Percentiles rank a stretch among this genome's conserved stretches.
These are phyloP conservation scores for Tulasnella sp. DNA, from an alignment of 768 basidiomycete genomes.

Conservation along the genomic window DNA sequence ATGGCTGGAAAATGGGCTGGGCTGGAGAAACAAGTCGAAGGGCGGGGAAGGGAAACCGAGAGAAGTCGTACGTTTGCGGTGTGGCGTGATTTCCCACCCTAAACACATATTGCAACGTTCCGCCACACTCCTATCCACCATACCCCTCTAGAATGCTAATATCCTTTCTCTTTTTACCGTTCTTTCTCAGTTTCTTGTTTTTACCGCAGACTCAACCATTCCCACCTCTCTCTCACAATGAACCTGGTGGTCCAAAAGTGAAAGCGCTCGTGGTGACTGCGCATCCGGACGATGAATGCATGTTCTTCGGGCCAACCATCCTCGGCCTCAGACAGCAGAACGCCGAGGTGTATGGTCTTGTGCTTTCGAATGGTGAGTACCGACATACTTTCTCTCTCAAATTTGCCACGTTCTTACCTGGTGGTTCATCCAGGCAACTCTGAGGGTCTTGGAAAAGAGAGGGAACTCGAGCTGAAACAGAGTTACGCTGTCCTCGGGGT, in stretches of 20 bases:
- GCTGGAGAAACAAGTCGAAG: not conserved
- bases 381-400: not conserved
- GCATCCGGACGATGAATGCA: slow-evolving; percentile 90
- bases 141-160: not conserved
- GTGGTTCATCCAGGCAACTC: slow-evolving; percentile 47
- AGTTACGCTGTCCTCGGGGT: slow-evolving; percentile 68
- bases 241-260: not conserved
- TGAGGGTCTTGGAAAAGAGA: slow-evolving; percentile 58
- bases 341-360: slow-evolving; percentile 50
- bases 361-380: slow-evolving; percentile 54
- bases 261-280: slow-evolving; percentile 63
- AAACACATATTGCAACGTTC: too few relatives aligned
- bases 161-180: not conserved
- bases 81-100: not conserved
- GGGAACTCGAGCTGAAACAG: slow-evolving; percentile 49
- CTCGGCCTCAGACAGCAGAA: slow-evolving; percentile 39
- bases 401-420: not conserved
- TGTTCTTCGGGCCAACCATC: slow-evolving; percentile 89
- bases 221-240: not conserved
- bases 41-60: not conserved
- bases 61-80: not conserved
- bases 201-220: not conserved
- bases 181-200: not conserved
- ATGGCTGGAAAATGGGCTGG: not conserved
- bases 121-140: not conserved